Percentiles rank a stretch among this genome's conserved stretches.
These are phyloP conservation scores for Mitragyna speciosa DNA, from an alignment of 257 asterid species.

Conservation along the genomic window DNA sequence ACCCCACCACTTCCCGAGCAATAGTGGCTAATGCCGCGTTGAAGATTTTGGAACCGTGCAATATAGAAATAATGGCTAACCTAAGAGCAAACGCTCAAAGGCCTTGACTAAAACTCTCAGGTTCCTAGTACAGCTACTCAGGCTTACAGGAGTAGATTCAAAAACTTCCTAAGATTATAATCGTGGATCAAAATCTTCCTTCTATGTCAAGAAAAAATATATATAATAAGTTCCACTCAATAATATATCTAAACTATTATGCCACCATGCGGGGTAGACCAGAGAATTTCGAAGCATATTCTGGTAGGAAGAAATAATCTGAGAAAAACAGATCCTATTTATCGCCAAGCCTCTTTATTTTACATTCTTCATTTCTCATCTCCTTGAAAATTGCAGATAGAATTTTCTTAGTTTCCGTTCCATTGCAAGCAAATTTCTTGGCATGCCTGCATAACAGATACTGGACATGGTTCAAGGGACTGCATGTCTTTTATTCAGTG, in stretches of 20 bases:
- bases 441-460: neutral
- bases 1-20: neutral
- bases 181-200: neutral
- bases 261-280: neutral
- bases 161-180: neutral
- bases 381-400: neutral
- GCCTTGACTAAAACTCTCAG: neutral
- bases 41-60: neutral
- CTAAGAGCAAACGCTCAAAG: neutral
- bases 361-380: neutral
- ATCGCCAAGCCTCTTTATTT: neutral
- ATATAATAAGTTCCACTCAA: neutral
- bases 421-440: neutral
- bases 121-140: neutral
- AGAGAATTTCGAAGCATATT: neutral
- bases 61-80: no score
- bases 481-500: neutral
- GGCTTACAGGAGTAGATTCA: neutral
- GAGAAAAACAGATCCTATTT: neutral
- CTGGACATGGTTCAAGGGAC: neutral
- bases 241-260: no score
- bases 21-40: neutral
- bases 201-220: neutral
- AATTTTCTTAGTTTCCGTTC: no score
- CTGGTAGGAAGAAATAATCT: neutral